Evolutionary conservation across 2,329 filamentous ascomycete genomes (phyloP), one percentile per base, ranked within the genome.

Genomic region (Aspergillus latus): DNA sequence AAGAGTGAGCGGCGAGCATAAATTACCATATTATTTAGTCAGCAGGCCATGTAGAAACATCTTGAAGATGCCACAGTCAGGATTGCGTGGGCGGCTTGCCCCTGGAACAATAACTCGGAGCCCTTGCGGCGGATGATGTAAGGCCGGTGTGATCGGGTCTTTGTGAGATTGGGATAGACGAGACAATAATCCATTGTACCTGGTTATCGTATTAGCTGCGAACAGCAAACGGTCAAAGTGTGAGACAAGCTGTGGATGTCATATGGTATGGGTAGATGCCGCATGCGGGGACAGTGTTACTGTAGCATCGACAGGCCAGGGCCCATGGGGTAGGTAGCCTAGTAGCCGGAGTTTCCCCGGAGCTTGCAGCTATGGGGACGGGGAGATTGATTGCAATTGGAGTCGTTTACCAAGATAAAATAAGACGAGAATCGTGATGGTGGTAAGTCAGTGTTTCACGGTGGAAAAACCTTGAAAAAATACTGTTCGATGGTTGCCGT

Each of bases 261-360:
- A 21, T 21, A 15, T 21, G 21, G 21, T 21, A 21, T 21, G 21
- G 21, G 21, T 21, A 21, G 21, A 21, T 21, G 13, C 29, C 29
- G 29, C 16, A 47, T 50, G 48, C 48, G 48, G 48, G 48, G 48
- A 26, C 36, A 15, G 26, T 50, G 37, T 37, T 43, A 50, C 48
- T 16, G 48, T 50, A 50, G 21, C 48, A 50, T 50, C 48, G 36
- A 30, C 13, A 21, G 26, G 21, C 21, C 21, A 21, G 21, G 34
- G 34, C 34, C 34, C 34, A 37, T 37, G 34, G 34, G 34, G 34
- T 11, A 37, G 10, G 21, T 21, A 21, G 21, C 21, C 21, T 21
- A 21, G 21, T 21, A 21, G 21, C 48, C 28, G 37, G 48, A 50
- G 48, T 50, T 50, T 9, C 28, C 48, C 37, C 37, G 37, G 48